These are phyloP conservation scores for Kuraishia hungarica DNA, from an alignment of 805 yeast genomes.

Conservation along the genomic window DNA sequence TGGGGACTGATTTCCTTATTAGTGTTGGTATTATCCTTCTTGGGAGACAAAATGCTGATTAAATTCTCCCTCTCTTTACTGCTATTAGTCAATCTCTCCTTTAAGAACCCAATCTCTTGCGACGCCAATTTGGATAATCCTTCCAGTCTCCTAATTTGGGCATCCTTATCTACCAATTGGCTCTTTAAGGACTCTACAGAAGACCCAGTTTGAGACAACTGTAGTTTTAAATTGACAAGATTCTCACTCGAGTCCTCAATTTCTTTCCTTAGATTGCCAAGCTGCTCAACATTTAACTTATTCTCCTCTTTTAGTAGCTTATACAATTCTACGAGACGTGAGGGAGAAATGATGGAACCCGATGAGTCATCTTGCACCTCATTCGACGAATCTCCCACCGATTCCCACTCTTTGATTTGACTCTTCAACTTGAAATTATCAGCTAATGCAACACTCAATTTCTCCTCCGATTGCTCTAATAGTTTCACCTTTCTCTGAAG, in stretches of 20 bases:
- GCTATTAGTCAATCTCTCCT: slow-evolving; percentile 10
- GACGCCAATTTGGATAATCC: slow-evolving; percentile 8
- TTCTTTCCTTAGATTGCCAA: neutral
- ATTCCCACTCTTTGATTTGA: slow-evolving; percentile 38
- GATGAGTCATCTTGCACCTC: too few relatives aligned
- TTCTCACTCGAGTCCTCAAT: neutral
- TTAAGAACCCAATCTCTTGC: slow-evolving; percentile 13
- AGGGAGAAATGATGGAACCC: slow-evolving; percentile 6
- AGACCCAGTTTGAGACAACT: neutral
- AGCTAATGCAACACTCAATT: slow-evolving; percentile 38
- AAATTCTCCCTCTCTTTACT: neutral
- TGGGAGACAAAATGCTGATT: neutral
- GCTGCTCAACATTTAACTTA: slow-evolving; percentile 1
- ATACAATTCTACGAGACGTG: slow-evolving; percentile 3
- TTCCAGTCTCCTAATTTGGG: slow-evolving; percentile 1
- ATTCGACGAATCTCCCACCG: slow-evolving; percentile 23
- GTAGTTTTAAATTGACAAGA: neutral
- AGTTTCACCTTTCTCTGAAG: slow-evolving; percentile 28
- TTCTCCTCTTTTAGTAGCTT: slow-evolving; percentile 7
- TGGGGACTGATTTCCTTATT: neutral
- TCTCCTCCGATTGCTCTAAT: slow-evolving; percentile 33
- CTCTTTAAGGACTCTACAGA: neutral
- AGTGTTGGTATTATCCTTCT: too few relatives aligned
- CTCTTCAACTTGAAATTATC: slow-evolving; percentile 39
- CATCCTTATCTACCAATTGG: slow-evolving; percentile 1